Evolutionary conservation across 2,329 filamentous ascomycete species (phyloP).

Genomic region (Aspergillus sp.): DNA sequence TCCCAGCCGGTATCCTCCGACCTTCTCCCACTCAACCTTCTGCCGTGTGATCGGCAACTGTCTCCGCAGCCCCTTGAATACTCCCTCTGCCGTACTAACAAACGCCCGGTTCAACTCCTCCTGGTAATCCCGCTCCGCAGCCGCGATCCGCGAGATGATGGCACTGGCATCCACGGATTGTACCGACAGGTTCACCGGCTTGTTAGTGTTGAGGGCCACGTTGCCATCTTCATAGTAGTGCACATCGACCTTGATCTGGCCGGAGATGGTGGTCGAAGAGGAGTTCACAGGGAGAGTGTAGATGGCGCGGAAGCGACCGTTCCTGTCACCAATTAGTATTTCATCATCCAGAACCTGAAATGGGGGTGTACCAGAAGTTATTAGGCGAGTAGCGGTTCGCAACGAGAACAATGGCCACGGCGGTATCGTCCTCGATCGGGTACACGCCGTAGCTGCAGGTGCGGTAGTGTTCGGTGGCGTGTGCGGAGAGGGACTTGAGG

Average conservation of each 20-base stretch:
- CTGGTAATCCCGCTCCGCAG: constrained; percentile 87
- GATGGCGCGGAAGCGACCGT: constrained; percentile 90
- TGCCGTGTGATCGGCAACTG: constrained; percentile 95
- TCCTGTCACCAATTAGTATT: constrained; percentile 57
- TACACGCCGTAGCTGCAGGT: constrained; percentile 79
- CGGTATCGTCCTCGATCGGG: constrained; percentile 72
- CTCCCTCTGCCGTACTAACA: constrained; percentile 82
- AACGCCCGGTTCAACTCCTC: constrained; percentile 94
- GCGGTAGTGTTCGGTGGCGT: constrained; percentile 87
- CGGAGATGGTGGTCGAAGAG: constrained; percentile 61
- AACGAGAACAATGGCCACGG: constrained; percentile 79
- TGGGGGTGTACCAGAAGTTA: constrained; percentile 76
- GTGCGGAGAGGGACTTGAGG: constrained; percentile 71
- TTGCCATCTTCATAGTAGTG: constrained; percentile 99
- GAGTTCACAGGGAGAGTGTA: constrained; percentile 73
- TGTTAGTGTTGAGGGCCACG: constrained; percentile 87
- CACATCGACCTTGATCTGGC: constrained; percentile 87
- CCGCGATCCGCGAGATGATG: constrained; percentile 75
- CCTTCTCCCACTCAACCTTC: constrained; percentile 99
- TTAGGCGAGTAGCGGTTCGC: constrained; percentile 97
- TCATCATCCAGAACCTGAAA: no score
- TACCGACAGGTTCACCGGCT: constrained; percentile 66
- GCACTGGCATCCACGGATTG: constrained; percentile 65
- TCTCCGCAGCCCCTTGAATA: constrained; percentile 88
- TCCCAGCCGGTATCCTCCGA: constrained; percentile 84